phyloP scores from a whole-genome alignment of 805 yeast species.

The Lipomyces orientalis region DNA sequence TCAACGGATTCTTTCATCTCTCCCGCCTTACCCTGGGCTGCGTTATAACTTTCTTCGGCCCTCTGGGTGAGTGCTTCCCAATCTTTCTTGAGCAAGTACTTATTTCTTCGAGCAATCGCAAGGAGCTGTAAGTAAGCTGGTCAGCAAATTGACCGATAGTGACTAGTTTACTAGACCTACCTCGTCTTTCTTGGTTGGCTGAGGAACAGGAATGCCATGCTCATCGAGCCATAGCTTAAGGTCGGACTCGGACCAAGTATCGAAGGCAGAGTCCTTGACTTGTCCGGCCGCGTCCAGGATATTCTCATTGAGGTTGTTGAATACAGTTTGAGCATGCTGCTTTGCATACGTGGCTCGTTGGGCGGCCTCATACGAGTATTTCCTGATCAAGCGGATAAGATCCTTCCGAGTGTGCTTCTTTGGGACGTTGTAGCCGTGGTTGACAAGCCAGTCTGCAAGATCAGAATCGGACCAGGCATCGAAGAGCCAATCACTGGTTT shows the following conservation, averaged over 20 bases:
- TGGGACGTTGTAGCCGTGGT: conserved; percentile 35
- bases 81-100: conserved; percentile 44
- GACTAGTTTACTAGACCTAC: neutral
- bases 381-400: conserved; percentile 23
- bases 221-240: conserved; percentile 52
- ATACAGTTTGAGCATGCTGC: conserved; percentile 27
- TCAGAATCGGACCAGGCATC: conserved; percentile 40
- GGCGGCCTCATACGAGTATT: conserved; percentile 27
- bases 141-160: neutral
- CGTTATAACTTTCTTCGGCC: conserved; percentile 25
- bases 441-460: conserved; percentile 32
- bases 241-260: conserved; percentile 51
- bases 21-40: conserved; percentile 18
- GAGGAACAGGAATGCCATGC: conserved; percentile 45
- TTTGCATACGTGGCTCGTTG: conserved; percentile 9
- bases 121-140: conserved; percentile 21
- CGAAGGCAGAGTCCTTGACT: conserved; percentile 48
- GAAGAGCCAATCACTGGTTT: conserved; percentile 37
- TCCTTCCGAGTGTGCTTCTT: conserved; percentile 24
- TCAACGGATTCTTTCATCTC: conserved; percentile 37
- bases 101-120: conserved; percentile 44
- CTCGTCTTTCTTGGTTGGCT: conserved; percentile 26
- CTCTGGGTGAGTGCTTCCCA: conserved; percentile 34
- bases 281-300: conserved; percentile 48
- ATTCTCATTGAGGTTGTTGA: conserved; percentile 43